Base-by-base conservation (phyloP, 257 asterid species). In the Sherardia arvensis region DNA sequence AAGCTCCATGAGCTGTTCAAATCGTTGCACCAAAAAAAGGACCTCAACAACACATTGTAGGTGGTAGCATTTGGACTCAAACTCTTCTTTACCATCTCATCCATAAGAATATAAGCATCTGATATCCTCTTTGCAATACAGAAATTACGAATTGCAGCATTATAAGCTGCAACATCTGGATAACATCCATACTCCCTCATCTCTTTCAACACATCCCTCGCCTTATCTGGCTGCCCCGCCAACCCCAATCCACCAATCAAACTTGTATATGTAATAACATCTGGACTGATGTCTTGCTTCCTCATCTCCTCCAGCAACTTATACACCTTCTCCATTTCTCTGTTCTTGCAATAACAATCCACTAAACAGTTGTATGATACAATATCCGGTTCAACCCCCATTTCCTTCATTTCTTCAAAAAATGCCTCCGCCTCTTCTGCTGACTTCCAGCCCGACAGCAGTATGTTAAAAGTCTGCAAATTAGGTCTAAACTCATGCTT, bases 91-190 rank as follows among this genome's bases (percentile, higher is more conserved):
- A 65, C 78, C 95, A 92, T 89, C 80, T 87, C 97, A 22, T 80
- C 92, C 86, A 92, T 76, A 76, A 92, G 77, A 60, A 29, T 26
- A 53, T 78, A 77, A 0, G 91, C 96, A 62, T 81, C 89, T 17
- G 78, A 80, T 4, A 89, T 70, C 73, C 98, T 86, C 79, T 83
- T 88, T 3, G 95, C 93, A 21, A 92, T 89, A 78, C 98, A 92
- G 59, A 85, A 92, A 72, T 92, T 92, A 66, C 95, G 77, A 63
- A 92, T 87, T 5, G 68, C 80, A 12, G 98, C 97, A 77, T 89
- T 92, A 61, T 89, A 92, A 28, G 97, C 97, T 32, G 96, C 95
- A 57, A 65, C 96, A 74, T 89, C 98, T 0, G 97, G 97, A 75
- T 77, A 76, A 69, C 97, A 85, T 3, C 96, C 96, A 25, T 85